phyloP scores from a whole-genome alignment of 495 filamentous ascomycete species.

The Cercophora sp. region DNA sequence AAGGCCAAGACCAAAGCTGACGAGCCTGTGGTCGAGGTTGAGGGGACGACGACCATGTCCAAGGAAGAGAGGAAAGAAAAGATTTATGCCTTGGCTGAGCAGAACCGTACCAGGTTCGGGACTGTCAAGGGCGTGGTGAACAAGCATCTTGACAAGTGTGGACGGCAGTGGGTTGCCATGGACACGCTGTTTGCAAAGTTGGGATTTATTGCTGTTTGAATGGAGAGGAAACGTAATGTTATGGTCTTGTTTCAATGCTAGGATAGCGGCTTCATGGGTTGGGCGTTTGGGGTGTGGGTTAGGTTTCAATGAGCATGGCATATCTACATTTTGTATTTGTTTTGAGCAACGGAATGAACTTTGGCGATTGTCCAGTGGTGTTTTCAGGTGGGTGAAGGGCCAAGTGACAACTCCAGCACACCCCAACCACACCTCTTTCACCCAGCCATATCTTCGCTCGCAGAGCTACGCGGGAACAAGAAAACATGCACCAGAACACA shows the following conservation, averaged over 20 bases:
- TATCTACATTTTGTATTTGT: neutral
- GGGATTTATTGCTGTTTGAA: constrained; percentile 36
- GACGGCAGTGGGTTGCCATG: constrained; percentile 95
- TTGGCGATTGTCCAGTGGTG: too few relatives aligned
- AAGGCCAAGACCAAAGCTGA: constrained; percentile 57
- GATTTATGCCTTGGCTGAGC: constrained; percentile 65
- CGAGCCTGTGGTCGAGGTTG: constrained; percentile 21
- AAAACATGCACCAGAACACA: too few relatives aligned
- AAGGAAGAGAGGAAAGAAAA: constrained; percentile 45
- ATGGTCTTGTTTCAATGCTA: constrained; percentile 15
- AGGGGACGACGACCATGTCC: constrained; percentile 38
- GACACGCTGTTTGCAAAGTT: constrained; percentile 72
- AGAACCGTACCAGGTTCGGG: constrained; percentile 72
- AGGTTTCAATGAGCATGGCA: neutral
- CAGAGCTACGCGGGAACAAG: too few relatives aligned
- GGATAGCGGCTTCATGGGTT: neutral
- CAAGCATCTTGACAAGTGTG: constrained; percentile 86
- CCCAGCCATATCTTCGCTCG: too few relatives aligned
- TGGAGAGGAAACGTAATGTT: too few relatives aligned
- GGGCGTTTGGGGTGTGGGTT: neutral
- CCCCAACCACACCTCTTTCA: too few relatives aligned
- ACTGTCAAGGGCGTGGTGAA: constrained; percentile 76
- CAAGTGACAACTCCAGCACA: too few relatives aligned
- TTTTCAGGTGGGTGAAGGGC: too few relatives aligned
- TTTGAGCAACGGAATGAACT: neutral